These are phyloP conservation scores for Ophiosphaerella korrae DNA, from an alignment of 2,329 filamentous ascomycete genomes.

Conservation along the genomic window DNA sequence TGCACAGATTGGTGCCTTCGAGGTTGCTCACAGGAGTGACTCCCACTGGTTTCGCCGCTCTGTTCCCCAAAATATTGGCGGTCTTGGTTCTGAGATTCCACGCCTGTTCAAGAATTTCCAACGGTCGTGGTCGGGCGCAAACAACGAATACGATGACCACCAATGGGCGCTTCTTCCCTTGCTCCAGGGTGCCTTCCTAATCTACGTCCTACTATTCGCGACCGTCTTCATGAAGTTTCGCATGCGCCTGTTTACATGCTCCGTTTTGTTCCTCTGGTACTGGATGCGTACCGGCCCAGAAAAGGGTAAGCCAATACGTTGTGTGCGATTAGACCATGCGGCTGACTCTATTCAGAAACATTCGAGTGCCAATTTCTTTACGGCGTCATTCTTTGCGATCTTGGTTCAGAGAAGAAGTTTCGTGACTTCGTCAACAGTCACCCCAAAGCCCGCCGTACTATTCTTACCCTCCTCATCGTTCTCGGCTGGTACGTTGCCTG, in stretches of 20 bases:
- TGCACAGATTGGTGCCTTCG: slow-evolving; percentile 57
- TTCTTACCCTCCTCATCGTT: slow-evolving; percentile 48
- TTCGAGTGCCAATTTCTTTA: slow-evolving; percentile 60
- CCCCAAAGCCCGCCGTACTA: slow-evolving; percentile 46
- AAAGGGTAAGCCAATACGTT: slow-evolving; percentile 48
- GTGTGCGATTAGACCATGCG: not conserved
- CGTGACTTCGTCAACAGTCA: slow-evolving; percentile 51
- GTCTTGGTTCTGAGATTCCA: slow-evolving; percentile 52
- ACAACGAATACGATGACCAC: slow-evolving; percentile 60
- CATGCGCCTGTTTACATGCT: slow-evolving; percentile 54
- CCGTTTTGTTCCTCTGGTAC: slow-evolving; percentile 56
- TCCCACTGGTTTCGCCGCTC: slow-evolving; percentile 59
- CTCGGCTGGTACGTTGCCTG: slow-evolving; percentile 55
- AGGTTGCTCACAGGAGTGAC: slow-evolving; percentile 54
- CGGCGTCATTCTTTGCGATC: slow-evolving; percentile 58
- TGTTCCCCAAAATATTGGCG: slow-evolving; percentile 51
- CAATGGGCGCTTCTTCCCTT: slow-evolving; percentile 61
- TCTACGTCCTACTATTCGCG: slow-evolving; percentile 56
- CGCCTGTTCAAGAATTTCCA: slow-evolving; percentile 54
- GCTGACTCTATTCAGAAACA: slow-evolving; percentile 51
- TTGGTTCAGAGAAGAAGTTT: slow-evolving; percentile 54
- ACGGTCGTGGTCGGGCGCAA: slow-evolving; percentile 57
- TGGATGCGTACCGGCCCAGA: slow-evolving; percentile 53
- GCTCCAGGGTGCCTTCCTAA: slow-evolving; percentile 57
- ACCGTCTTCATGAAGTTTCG: slow-evolving; percentile 56